phyloP scores from a whole-genome alignment of 2,329 filamentous ascomycete species.

The Lasiodiplodia theobromae region DNA sequence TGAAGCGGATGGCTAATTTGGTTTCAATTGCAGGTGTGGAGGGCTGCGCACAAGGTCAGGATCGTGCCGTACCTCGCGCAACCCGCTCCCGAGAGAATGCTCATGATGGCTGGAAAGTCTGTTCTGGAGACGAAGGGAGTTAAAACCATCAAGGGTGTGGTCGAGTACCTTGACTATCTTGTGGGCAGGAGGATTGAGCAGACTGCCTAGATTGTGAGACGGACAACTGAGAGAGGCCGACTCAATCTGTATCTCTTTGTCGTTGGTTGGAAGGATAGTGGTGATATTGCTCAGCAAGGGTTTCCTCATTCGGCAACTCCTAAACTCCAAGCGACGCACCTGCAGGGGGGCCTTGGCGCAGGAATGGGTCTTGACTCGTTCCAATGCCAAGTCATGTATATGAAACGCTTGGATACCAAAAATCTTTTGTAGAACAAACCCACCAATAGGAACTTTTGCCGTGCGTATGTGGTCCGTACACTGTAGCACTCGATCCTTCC shows the following conservation, averaged over 20 bases:
- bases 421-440: background rate
- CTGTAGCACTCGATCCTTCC: no score
- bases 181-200: background rate
- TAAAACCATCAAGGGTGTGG: background rate
- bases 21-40: slow-evolving; percentile 1
- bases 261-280: background rate
- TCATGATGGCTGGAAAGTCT: slow-evolving; percentile 9
- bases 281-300: background rate
- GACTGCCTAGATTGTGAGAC: background rate
- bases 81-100: background rate
- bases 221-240: no score
- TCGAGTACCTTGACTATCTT: background rate
- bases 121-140: background rate
- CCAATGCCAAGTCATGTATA: background rate
- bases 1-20: background rate
- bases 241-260: background rate
- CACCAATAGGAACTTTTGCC: background rate
- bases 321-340: background rate
- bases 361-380: background rate
- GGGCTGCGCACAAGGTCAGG: slow-evolving; percentile 5
- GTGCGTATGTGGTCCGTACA: background rate
- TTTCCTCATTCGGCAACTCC: background rate
- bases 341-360: background rate
- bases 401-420: background rate
- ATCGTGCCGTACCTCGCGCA: background rate